Evolutionary conservation across 169 alveolate species (phyloP).

Genomic region (Blepharisma undulans): DNA sequence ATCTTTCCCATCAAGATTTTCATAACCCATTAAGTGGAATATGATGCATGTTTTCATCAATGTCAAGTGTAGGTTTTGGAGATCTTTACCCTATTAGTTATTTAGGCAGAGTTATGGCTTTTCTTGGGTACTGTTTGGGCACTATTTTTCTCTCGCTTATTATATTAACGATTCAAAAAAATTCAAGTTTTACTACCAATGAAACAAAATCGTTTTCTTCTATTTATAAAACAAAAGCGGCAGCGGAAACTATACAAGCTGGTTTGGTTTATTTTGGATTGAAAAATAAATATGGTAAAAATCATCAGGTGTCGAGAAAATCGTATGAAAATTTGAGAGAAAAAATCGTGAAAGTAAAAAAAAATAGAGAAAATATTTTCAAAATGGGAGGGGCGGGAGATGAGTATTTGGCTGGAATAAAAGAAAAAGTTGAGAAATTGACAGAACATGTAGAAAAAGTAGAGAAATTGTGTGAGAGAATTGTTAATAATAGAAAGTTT

Average conservation of each 20-base stretch:
- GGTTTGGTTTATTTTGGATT: not conserved
- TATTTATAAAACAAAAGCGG: not conserved
- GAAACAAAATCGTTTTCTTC: not conserved
- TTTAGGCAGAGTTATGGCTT: constrained; percentile 57
- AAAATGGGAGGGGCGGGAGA: not conserved
- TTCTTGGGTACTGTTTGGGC: constrained; percentile 44
- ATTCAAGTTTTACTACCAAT: not conserved
- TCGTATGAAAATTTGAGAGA: not conserved
- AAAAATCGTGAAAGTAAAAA: not conserved
- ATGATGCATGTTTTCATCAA: constrained; percentile 59
- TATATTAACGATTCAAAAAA: not conserved
- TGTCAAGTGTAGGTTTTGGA: constrained; percentile 75
- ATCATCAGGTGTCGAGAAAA: not conserved
- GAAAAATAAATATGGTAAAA: not conserved
- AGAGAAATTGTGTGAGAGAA: not conserved
- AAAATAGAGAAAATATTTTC: not conserved
- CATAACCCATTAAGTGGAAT: not conserved
- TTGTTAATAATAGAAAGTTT: not conserved
- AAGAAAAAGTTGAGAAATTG: not conserved
- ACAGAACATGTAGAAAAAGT: not conserved
- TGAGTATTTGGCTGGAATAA: not conserved
- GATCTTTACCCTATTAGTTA: constrained; percentile 57
- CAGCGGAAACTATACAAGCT: not conserved
- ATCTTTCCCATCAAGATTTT: not conserved
- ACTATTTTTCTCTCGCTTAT: not conserved